Percentiles rank a stretch among this genome's conserved stretches.
Conservation (phyloP, 345 rosid species). For the Pugionium cornutum region DNA sequence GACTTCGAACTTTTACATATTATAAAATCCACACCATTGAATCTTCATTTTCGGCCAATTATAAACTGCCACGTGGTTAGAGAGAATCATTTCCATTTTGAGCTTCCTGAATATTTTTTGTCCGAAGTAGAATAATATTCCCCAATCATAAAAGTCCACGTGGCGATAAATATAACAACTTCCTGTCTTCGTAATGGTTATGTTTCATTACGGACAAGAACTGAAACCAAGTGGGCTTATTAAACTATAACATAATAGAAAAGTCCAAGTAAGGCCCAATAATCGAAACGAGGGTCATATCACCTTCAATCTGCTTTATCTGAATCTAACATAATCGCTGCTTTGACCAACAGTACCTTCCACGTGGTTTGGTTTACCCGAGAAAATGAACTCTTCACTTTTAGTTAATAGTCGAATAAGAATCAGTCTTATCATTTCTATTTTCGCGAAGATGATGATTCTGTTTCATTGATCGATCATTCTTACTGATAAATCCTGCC, state of each 20-base stretch:
- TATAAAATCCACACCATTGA: too few relatives aligned
- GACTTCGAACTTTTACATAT: too few relatives aligned
- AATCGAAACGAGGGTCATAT: background rate
- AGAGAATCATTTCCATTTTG: too few relatives aligned
- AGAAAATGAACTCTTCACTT: background rate
- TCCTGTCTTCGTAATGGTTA: too few relatives aligned
- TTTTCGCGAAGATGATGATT: conserved; percentile 2
- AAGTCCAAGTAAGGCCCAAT: background rate
- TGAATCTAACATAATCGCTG: background rate
- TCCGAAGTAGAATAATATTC: too few relatives aligned
- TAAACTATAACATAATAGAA: background rate
- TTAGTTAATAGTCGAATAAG: conserved; percentile 8
- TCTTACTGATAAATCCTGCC: background rate
- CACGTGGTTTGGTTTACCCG: background rate
- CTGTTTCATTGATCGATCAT: conserved; percentile 24
- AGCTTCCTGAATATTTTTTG: too few relatives aligned
- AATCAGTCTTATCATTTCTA: conserved; percentile 27
- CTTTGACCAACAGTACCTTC: background rate
- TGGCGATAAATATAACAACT: too few relatives aligned
- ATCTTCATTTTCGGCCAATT: too few relatives aligned
- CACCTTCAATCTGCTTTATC: background rate
- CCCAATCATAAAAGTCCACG: too few relatives aligned
- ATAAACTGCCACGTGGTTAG: too few relatives aligned
- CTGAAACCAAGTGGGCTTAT: too few relatives aligned
- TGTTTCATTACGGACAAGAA: too few relatives aligned